A percentile compares a stretch with the other conserved stretches of the same genome.
phyloP scores from a whole-genome alignment of 768 basidiomycete species.

The Russula vinacea region DNA sequence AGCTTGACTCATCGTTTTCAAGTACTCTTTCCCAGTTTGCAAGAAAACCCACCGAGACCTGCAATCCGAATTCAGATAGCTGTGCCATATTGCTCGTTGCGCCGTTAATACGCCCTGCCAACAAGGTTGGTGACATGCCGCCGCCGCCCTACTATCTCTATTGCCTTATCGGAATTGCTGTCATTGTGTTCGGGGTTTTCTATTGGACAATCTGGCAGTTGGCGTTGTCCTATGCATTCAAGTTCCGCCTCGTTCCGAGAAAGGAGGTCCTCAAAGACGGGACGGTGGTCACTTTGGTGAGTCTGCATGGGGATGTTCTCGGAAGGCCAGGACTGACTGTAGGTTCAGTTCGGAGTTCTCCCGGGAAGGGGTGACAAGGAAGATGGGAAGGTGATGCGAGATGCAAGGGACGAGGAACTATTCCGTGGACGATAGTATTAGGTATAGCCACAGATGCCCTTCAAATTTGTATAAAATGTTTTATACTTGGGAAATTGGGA shows the following conservation, averaged over 20 bases:
- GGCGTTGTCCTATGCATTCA: constrained; percentile 47
- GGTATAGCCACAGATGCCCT: neutral
- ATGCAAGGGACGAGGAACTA: neutral
- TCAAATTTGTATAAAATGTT: neutral
- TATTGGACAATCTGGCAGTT: constrained; percentile 58
- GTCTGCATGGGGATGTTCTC: constrained; percentile 18
- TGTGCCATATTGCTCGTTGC: constrained; percentile 46
- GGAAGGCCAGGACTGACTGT: neutral
- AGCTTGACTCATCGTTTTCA: neutral
- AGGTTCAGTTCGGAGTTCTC: constrained; percentile 20
- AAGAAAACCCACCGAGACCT: too few species aligned
- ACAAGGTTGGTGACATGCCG: constrained; percentile 57
- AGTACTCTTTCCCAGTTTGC: too few species aligned
- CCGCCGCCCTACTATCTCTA: constrained; percentile 61
- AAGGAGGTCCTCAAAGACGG: constrained; percentile 52
- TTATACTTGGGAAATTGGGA: too few species aligned
- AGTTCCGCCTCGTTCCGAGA: constrained; percentile 46
- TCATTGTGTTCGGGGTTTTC: constrained; percentile 45
- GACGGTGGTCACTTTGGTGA: constrained; percentile 52
- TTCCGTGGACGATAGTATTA: neutral
- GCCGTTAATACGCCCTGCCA: constrained; percentile 54
- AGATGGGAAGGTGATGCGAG: neutral
- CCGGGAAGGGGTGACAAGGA: constrained; percentile 15
- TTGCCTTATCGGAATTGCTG: constrained; percentile 50
- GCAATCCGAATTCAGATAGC: too few species aligned